Evolutionary conservation across 371 early-diverging fungal genomes (phyloP).

Genomic region (Rhizopus stolonifer): DNA sequence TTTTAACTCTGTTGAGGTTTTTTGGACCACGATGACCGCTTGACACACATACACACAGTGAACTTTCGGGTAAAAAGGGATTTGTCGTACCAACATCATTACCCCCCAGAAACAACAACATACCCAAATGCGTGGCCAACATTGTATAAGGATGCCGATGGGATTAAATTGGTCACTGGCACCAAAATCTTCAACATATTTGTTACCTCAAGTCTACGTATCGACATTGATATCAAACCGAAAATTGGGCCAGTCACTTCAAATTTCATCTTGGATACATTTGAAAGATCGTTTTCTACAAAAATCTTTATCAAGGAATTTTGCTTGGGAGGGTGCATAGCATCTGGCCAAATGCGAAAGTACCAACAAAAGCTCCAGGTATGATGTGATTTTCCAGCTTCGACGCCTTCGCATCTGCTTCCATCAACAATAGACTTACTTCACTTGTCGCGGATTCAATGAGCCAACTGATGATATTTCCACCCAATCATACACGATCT

Average conservation of each 20-base stretch:
- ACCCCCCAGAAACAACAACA: background rate
- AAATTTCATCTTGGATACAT: conserved; percentile 74
- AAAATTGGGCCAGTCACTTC: conserved; percentile 28
- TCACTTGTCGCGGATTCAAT: conserved; percentile 1
- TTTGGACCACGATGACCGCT: background rate
- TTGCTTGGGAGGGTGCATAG: background rate
- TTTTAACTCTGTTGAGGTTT: conserved; percentile 1
- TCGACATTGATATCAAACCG: background rate
- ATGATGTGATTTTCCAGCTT: background rate
- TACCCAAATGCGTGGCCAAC: background rate
- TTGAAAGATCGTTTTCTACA: background rate
- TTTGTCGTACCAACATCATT: background rate
- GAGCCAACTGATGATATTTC: conserved; percentile 2
- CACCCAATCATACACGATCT: conserved; percentile 1
- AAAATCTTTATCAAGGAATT: background rate
- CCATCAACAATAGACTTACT: conserved; percentile 2
- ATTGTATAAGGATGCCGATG: background rate
- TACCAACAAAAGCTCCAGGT: conserved; percentile 1
- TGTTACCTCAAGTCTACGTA: conserved; percentile 1
- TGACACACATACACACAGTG: background rate
- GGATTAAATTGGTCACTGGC: background rate
- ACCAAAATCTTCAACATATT: conserved; percentile 1
- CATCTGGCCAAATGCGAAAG: background rate
- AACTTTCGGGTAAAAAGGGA: background rate
- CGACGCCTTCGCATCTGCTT: conserved; percentile 2